Conservation (phyloP, 257 asterid genomes). For the Fraxinus pennsylvanica region DNA sequence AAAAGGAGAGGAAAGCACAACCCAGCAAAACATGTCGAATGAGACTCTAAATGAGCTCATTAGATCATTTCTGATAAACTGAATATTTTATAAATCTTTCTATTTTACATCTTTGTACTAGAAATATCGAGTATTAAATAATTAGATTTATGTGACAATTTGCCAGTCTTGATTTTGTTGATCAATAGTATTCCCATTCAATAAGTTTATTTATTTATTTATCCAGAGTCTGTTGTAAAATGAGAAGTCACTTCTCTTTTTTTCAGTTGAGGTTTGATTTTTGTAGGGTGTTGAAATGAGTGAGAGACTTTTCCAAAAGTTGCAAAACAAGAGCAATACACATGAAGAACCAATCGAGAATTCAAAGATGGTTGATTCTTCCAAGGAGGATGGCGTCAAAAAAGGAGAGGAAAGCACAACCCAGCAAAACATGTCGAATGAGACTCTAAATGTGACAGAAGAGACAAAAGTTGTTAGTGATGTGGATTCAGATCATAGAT, state of each 20-base stretch:
- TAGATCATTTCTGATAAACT: too few species aligned
- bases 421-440: conserved; percentile 22
- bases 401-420: conserved; percentile 25
- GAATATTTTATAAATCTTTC: too few species aligned
- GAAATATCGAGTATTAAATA: too few species aligned
- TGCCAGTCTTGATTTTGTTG: too few species aligned
- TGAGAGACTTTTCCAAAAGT: conserved; percentile 60
- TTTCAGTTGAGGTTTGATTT: conserved; percentile 14
- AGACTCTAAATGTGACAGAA: conserved; percentile 29
- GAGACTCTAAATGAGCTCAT: conserved; percentile 33
- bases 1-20: conserved; percentile 23
- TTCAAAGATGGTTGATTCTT: conserved; percentile 31
- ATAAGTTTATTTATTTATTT: too few species aligned
- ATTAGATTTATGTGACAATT: too few species aligned
- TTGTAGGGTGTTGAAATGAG: conserved; percentile 62
- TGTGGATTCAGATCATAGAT: conserved; percentile 28
- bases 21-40: conserved; percentile 19
- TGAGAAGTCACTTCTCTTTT: conserved; percentile 7
- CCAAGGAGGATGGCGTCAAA: conserved; percentile 13
- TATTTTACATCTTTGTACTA: too few species aligned
- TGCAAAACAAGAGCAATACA: conserved; percentile 43
- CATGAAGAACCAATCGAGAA: conserved; percentile 37
- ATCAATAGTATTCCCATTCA: too few species aligned
- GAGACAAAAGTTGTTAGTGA: conserved; percentile 29
- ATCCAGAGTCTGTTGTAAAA: background rate